These are phyloP conservation scores for Trametes cinnabarina DNA, from an alignment of 768 basidiomycete genomes.

Conservation along the genomic window DNA sequence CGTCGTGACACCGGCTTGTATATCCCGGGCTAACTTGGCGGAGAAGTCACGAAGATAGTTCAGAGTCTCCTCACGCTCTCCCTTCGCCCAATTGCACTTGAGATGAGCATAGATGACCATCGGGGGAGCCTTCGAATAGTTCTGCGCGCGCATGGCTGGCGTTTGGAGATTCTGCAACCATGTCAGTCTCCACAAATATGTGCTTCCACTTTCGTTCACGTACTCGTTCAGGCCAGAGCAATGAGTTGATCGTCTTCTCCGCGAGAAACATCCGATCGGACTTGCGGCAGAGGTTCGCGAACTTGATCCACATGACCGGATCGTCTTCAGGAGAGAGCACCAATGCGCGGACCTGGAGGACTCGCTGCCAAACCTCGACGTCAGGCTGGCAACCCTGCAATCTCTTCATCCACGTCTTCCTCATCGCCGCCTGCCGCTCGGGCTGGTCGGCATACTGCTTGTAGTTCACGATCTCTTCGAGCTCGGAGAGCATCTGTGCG, in stretches of 20 bases:
- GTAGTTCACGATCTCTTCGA: conserved; percentile 96
- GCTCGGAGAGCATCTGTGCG: conserved; percentile 96
- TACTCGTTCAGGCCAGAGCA: conserved; percentile 74
- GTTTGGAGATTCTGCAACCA: conserved; percentile 36
- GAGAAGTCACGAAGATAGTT: conserved; percentile 82
- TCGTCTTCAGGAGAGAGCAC: conserved; percentile 93
- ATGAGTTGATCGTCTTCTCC: conserved; percentile 93
- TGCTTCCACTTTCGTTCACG: conserved; percentile 18
- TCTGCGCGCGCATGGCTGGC: conserved; percentile 45
- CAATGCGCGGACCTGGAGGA: conserved; percentile 91
- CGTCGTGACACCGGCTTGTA: conserved; percentile 44
- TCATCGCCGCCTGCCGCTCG: conserved; percentile 85
- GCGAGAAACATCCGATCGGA: conserved; percentile 92
- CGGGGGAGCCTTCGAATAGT: conserved; percentile 76
- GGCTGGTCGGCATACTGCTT: conserved; percentile 94
- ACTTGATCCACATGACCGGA: conserved; percentile 98
- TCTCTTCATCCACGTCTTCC: conserved; percentile 98
- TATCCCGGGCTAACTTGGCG: conserved; percentile 67
- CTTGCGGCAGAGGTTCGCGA: conserved; percentile 95
- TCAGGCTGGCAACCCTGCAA: conserved; percentile 97
- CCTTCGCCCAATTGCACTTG: conserved; percentile 93
- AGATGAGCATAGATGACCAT: conserved; percentile 95
- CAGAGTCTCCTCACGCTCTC: conserved; percentile 75
- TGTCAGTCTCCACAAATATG: not conserved
- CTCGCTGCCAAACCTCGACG: conserved; percentile 98